Evolutionary conservation across 176 grass and related monocot genomes (phyloP), one percentile per base, ranked within the genome.

Genomic region (Bromus sterilis): DNA sequence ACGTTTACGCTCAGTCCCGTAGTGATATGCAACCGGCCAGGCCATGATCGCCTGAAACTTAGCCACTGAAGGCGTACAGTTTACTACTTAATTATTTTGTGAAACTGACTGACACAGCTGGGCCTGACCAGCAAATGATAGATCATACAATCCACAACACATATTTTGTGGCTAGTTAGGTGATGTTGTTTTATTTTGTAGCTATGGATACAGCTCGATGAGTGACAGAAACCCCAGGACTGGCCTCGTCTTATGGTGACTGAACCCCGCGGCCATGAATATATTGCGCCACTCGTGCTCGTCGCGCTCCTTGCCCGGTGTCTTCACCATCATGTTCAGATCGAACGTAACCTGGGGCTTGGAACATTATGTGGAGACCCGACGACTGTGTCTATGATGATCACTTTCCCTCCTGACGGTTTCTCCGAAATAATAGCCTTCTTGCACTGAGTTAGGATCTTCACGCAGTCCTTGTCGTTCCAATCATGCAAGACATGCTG

Each of bases 251-350:
- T 77, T 85, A 64, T 85, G 85, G 35, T 44, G 32, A 4, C 20
- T 58, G 16, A 84, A 91, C 5, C 85, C 81, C 4, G 77, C 71
- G 3, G 85, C 76, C 10, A 37, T 15, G 59, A 88, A 82, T 31
- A 91, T 73, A 21, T 70, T 81, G 42, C 25, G 9, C 82, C 82
- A 86, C 9, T 89, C 61, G 3, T 76, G 60, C 67, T 91, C 51
- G 9, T 87, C 81, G 4, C 77, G 77, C 56, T 91, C 89, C 66
- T 87, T 91, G n/a, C 85, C 89, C 0, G 10, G 5, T 6, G 75
- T 70, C 0, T 61, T 10, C 59, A 67, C 48, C 85, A 91, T 84
- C 85, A 85, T 88, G 5, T 42, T 11, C 12, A 88, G 4, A 31
- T 91, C 89, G 0, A 24, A 53, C 2, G 46, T 24, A 6, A 85